Conservation (phyloP, 2,329 filamentous ascomycete species). For the Fusarium odoratissimum region DNA sequence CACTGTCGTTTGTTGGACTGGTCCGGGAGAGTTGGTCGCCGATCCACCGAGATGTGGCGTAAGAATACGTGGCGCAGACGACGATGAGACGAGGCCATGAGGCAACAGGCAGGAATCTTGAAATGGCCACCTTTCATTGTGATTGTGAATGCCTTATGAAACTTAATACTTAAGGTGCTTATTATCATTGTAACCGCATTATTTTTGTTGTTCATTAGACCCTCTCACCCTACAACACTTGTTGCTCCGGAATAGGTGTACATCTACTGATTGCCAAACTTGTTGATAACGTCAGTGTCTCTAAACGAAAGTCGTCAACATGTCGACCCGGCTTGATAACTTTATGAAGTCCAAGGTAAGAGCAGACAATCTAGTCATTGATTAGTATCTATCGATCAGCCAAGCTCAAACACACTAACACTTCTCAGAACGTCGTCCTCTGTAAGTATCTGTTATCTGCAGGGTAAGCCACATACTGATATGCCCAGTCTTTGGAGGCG, state of each 20-base stretch:
- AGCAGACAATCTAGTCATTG: fast-evolving
- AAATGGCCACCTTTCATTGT: slow-evolving; percentile 43
- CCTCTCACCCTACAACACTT: not conserved
- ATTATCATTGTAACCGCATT: fast-evolving
- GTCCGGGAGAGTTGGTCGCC: slow-evolving; percentile 35
- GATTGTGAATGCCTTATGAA: not conserved
- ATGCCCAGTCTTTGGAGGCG: slow-evolving; percentile 27
- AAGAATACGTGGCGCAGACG: slow-evolving; percentile 29
- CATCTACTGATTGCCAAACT: not conserved
- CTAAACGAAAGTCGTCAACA: not conserved
- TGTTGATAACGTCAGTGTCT: not conserved
- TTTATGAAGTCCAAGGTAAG: slow-evolving; percentile 44
- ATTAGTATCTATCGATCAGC: fast-evolving
- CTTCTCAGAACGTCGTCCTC: slow-evolving; percentile 72
- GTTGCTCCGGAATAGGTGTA: not conserved
- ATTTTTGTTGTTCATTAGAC: not conserved
- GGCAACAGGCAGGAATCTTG: slow-evolving; percentile 4
- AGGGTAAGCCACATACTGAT: slow-evolving; percentile 37
- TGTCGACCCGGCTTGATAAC: slow-evolving; percentile 41
- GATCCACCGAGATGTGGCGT: slow-evolving; percentile 40
- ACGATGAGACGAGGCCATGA: not conserved
- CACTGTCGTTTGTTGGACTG: slow-evolving; percentile 16
- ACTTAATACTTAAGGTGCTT: not conserved
- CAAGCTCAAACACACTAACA: slow-evolving; percentile 1
- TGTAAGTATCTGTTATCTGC: slow-evolving; percentile 59